phyloP scores from a whole-genome alignment of 108 stramenopile species.

The Cyclotella choctawhatcheeana region DNA sequence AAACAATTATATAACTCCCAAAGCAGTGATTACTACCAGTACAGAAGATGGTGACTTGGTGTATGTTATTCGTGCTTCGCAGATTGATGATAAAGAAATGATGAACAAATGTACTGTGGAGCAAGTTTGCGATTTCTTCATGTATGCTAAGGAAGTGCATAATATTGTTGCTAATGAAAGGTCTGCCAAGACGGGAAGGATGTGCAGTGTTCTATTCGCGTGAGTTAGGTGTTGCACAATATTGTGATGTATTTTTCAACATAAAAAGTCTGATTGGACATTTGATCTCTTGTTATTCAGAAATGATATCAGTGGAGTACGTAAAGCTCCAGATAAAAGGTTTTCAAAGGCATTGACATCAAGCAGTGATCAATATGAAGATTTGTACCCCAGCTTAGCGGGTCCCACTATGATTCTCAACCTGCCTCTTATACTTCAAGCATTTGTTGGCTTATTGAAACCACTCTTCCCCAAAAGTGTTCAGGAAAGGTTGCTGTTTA shows the following conservation, averaged over 20 bases:
- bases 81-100: constrained; percentile 50
- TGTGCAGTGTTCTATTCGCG: constrained; percentile 52
- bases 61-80: constrained; percentile 52
- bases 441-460: constrained; percentile 53
- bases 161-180: constrained; percentile 46
- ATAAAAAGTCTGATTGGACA: too few species aligned
- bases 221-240: too few species aligned
- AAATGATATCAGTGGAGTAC: constrained; percentile 54
- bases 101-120: constrained; percentile 48
- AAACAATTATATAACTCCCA: constrained; percentile 42
- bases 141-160: constrained; percentile 56
- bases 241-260: too few species aligned
- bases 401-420: constrained; percentile 58
- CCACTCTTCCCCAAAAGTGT: constrained; percentile 55
- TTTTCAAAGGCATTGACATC: constrained; percentile 52
- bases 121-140: constrained; percentile 53
- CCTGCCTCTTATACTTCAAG: constrained; percentile 50
- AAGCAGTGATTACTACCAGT: constrained; percentile 37
- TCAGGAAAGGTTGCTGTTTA: constrained; percentile 53
- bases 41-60: constrained; percentile 58
- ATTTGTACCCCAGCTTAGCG: constrained; percentile 50
- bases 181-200: constrained; percentile 37
- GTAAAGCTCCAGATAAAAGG: constrained; percentile 40
- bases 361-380: constrained; percentile 51
- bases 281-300: too few species aligned